These are phyloP conservation scores for Aspergillus campestris DNA, from an alignment of 495 filamentous ascomycete species.

Conservation along the genomic window DNA sequence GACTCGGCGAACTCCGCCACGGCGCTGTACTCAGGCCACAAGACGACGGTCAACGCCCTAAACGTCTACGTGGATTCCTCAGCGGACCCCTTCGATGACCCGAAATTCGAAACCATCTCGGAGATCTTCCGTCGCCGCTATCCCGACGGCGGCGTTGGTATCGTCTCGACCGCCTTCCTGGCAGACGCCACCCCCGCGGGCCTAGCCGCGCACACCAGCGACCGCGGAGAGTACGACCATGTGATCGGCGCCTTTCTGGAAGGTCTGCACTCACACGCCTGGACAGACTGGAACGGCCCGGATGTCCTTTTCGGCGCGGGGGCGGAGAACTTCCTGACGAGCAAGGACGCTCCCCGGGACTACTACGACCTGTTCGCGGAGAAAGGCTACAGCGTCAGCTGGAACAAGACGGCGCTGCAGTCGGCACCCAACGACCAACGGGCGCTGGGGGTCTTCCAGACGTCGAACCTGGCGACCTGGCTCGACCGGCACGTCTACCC, in stretches of 20 bases:
- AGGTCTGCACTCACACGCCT: constrained; percentile 52
- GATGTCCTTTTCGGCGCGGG: constrained; percentile 69
- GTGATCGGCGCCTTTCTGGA: constrained; percentile 55
- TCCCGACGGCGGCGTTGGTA: constrained; percentile 44
- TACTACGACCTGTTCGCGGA: constrained; percentile 60
- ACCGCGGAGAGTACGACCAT: constrained; percentile 51
- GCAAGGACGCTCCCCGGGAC: constrained; percentile 40
- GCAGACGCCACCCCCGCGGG: constrained; percentile 68
- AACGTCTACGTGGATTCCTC: constrained; percentile 66
- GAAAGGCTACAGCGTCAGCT: constrained; percentile 54
- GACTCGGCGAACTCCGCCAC: constrained; percentile 71
- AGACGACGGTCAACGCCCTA: constrained; percentile 64
- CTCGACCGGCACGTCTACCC: constrained; percentile 65
- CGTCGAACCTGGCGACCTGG: constrained; percentile 59
- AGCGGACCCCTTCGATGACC: constrained; percentile 57
- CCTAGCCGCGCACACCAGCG: constrained; percentile 55
- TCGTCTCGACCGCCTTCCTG: constrained; percentile 60
- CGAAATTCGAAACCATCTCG: constrained; percentile 69
- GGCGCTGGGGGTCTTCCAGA: constrained; percentile 62
- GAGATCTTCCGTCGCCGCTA: constrained; percentile 56
- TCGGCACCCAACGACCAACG: constrained; percentile 41
- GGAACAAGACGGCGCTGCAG: constrained; percentile 57
- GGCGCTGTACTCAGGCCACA: constrained; percentile 66
- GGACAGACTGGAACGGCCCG: constrained; percentile 56
- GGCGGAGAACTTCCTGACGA: constrained; percentile 57